Evolutionary conservation across 2,329 filamentous ascomycete genomes (phyloP).

Genomic region (Geoglossum cookeanum): DNA sequence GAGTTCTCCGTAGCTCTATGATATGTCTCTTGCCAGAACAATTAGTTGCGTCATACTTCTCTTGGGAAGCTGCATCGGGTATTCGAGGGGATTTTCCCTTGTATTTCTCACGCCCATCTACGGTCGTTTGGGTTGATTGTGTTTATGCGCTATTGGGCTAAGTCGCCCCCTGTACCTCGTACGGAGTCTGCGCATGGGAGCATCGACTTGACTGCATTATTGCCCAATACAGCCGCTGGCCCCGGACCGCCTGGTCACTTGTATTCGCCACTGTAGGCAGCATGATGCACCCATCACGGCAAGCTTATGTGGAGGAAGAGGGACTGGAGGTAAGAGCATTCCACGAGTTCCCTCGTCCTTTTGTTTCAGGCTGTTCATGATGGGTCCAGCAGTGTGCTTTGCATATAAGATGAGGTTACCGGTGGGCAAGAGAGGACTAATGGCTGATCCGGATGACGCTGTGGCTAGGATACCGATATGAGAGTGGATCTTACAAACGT

Average conservation of each 20-base stretch:
- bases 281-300: slow-evolving; percentile 68
- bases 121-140: no score
- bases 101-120: no score
- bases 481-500: slow-evolving; percentile 43
- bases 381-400: slow-evolving; percentile 16
- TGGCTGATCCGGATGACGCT: slow-evolving; percentile 17
- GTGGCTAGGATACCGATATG: slow-evolving; percentile 31
- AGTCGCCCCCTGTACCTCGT: neutral
- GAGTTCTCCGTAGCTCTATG: neutral
- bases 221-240: no score
- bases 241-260: no score
- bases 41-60: neutral
- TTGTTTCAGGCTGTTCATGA: neutral
- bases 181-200: no score
- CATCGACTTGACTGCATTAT: no score
- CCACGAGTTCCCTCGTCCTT: neutral
- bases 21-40: neutral
- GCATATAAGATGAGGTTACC: neutral
- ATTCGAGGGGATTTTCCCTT: no score
- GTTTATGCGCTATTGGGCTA: no score
- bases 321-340: slow-evolving; percentile 39
- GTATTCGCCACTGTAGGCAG: neutral
- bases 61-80: no score
- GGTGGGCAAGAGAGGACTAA: slow-evolving; percentile 4
- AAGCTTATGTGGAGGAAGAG: slow-evolving; percentile 84